Percentiles rank a stretch among this genome's conserved stretches.
phyloP scores from a whole-genome alignment of 2,329 filamentous ascomycete species.

The Gliomastix tumulicola region DNA sequence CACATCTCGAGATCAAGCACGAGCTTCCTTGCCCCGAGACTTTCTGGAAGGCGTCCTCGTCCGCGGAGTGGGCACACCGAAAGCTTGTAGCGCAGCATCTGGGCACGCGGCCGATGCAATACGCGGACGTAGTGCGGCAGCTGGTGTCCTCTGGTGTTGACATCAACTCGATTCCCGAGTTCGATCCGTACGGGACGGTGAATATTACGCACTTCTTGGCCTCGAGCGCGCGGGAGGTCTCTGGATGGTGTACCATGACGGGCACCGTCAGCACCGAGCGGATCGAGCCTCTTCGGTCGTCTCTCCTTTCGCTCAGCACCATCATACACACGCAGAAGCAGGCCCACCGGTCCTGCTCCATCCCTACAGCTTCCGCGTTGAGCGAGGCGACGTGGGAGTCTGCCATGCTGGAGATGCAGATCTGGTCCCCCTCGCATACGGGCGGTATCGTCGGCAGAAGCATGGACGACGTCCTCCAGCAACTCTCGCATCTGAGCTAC shows the following conservation, averaged over 20 bases:
- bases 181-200: conserved; percentile 31
- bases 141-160: conserved; percentile 21
- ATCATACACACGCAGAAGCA: conserved; percentile 13
- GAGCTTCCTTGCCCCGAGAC: conserved; percentile 29
- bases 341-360: no score
- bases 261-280: conserved; percentile 30
- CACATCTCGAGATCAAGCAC: conserved; percentile 35
- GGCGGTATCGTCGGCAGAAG: conserved; percentile 26
- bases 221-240: conserved; percentile 31
- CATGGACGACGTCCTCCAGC: conserved; percentile 23
- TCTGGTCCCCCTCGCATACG: conserved; percentile 32
- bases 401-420: conserved; percentile 31
- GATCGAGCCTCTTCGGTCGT: conserved; percentile 23
- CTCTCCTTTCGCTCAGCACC: conserved; percentile 22
- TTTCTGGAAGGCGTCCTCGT: conserved; percentile 26
- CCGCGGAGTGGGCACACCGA: conserved; percentile 24
- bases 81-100: conserved; percentile 12
- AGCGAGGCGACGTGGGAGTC: conserved; percentile 30
- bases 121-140: conserved; percentile 25
- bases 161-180: conserved; percentile 17
- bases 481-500: conserved; percentile 20
- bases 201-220: conserved; percentile 32
- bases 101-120: conserved; percentile 13
- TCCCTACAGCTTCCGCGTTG: conserved; percentile 4
- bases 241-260: conserved; percentile 34